A percentile compares a stretch with the other conserved stretches of the same genome.
Evolutionary conservation across 2,329 filamentous ascomycete genomes (phyloP).

Genomic region (Nigrospora oryzae): DNA sequence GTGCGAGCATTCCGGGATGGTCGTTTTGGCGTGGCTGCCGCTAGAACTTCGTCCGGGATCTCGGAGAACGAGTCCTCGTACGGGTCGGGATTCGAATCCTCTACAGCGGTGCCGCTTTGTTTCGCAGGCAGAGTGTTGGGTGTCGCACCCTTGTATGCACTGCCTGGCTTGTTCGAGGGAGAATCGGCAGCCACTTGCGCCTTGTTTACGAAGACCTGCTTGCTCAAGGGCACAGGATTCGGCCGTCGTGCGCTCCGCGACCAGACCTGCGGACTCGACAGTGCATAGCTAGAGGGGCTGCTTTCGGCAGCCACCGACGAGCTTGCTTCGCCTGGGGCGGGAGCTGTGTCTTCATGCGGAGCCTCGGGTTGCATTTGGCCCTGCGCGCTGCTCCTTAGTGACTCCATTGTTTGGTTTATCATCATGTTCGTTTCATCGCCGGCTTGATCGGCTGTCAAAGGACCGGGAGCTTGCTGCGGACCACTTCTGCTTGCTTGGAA

Average conservation of each 20-base stretch:
- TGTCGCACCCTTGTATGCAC: constrained; percentile 20
- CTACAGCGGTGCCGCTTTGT: constrained; percentile 5
- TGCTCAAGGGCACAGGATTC: constrained; percentile 21
- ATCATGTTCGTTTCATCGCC: constrained; percentile 49
- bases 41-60: constrained; percentile 41
- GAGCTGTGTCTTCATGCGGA: constrained; percentile 9
- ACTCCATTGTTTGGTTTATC: constrained; percentile 46
- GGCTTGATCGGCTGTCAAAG: constrained; percentile 29
- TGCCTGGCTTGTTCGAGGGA: constrained; percentile 25
- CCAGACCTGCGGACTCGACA: constrained; percentile 8
- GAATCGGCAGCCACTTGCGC: constrained; percentile 21
- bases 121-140: constrained; percentile 16
- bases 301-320: constrained; percentile 3
- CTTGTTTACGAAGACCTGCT: constrained; percentile 23
- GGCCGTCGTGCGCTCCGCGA: constrained; percentile 26
- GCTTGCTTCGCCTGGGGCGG: background rate
- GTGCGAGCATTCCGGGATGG: constrained; percentile 7
- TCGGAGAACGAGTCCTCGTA: constrained; percentile 52
- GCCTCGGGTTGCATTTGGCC: constrained; percentile 11
- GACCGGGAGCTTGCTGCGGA: constrained; percentile 16
- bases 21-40: constrained; percentile 36
- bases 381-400: constrained; percentile 29
- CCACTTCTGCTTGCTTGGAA: constrained; percentile 32
- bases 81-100: constrained; percentile 20
- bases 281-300: constrained; percentile 17